phyloP scores from a whole-genome alignment of 495 filamentous ascomycete species.

The Filosporella fistucella region DNA sequence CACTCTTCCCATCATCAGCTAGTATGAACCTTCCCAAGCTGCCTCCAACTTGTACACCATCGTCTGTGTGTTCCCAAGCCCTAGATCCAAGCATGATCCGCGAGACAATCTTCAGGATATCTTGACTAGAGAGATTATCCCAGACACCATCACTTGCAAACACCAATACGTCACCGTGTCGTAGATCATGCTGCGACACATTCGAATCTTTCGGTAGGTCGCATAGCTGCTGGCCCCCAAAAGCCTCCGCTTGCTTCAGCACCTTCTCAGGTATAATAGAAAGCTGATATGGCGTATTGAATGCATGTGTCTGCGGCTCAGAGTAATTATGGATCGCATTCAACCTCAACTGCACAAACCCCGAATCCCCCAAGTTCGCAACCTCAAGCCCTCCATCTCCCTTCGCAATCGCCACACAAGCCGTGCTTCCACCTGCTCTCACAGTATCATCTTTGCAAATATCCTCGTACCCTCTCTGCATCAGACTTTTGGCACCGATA shows the following conservation, averaged over 20 bases:
- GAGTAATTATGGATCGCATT: slow-evolving; percentile 81
- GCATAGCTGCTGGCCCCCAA: slow-evolving; percentile 73
- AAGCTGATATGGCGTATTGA: slow-evolving; percentile 96
- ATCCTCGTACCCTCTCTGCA: slow-evolving; percentile 77
- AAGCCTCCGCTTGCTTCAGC: slow-evolving; percentile 67
- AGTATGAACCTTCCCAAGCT: slow-evolving; percentile 48
- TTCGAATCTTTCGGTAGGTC: slow-evolving; percentile 84
- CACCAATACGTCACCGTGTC: slow-evolving; percentile 86
- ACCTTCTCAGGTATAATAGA: slow-evolving; percentile 80
- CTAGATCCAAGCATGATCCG: slow-evolving; percentile 64
- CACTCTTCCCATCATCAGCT: slow-evolving; percentile 27
- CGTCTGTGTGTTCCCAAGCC: slow-evolving; percentile 64
- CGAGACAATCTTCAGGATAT: slow-evolving; percentile 76
- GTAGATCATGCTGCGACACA: slow-evolving; percentile 65
- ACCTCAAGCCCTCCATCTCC: slow-evolving; percentile 71
- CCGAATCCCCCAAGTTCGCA: slow-evolving; percentile 97
- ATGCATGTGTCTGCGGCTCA: slow-evolving; percentile 86
- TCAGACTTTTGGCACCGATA: slow-evolving; percentile 64
- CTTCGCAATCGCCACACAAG: slow-evolving; percentile 70
- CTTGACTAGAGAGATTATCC: slow-evolving; percentile 91
- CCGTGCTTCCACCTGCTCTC: slow-evolving; percentile 82
- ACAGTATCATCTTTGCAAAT: slow-evolving; percentile 70
- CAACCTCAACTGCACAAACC: slow-evolving; percentile 77
- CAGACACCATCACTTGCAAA: slow-evolving; percentile 94
- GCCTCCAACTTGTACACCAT: slow-evolving; percentile 54